Percentiles rank a stretch among this genome's conserved stretches.
phyloP scores from a whole-genome alignment of 2,329 filamentous ascomycete species.

The Aspergillus pseudonomiae region DNA sequence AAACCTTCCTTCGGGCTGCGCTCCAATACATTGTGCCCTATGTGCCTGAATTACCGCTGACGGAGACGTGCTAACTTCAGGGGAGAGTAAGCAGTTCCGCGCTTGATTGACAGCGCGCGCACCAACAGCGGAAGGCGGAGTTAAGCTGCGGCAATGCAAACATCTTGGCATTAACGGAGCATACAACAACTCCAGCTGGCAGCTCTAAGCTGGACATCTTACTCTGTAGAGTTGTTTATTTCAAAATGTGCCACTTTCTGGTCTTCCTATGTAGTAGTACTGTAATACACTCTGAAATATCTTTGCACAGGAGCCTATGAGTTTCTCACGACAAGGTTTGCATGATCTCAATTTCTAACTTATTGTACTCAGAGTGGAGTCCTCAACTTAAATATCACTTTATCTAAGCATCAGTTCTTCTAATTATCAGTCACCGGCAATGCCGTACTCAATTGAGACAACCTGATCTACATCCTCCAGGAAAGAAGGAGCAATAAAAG shows the following conservation, averaged over 20 bases:
- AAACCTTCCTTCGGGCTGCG: constrained; percentile 21
- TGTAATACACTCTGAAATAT: background rate
- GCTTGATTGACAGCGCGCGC: constrained; percentile 9
- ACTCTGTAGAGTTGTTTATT: background rate
- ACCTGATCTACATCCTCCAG: background rate
- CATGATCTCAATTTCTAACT: background rate
- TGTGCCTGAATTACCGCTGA: constrained; percentile 15
- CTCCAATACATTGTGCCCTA: constrained; percentile 33
- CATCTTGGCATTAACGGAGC: background rate
- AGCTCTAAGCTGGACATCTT: background rate
- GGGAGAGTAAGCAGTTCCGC: constrained; percentile 13
- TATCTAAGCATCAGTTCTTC: background rate
- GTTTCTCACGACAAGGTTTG: background rate
- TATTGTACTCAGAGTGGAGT: background rate
- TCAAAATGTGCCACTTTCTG: background rate
- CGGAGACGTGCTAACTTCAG: constrained; percentile 13
- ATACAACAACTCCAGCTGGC: background rate
- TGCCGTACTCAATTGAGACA: background rate
- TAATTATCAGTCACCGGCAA: background rate
- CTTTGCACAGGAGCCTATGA: background rate
- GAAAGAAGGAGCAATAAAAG: background rate
- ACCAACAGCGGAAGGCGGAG: constrained; percentile 18
- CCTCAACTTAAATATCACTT: background rate
- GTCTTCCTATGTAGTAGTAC: background rate
- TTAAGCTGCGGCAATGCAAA: constrained; percentile 11